Conservation (phyloP, 768 basidiomycete genomes). For the Tulasnella sp. region DNA sequence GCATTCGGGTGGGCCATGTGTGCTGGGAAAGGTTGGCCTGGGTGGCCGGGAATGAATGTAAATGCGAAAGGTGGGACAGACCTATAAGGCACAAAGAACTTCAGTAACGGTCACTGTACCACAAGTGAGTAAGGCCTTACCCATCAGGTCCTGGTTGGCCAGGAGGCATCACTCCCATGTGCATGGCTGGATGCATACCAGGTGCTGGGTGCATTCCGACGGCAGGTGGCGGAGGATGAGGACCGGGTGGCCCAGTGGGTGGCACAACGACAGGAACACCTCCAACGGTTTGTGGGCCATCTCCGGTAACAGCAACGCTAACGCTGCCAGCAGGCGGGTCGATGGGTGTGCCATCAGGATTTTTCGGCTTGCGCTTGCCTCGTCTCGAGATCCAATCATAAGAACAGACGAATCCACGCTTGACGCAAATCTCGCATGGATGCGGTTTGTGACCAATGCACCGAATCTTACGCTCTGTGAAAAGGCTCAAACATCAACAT, state of each 20-base stretch:
- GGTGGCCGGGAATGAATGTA: slow-evolving; percentile 30
- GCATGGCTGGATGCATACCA: slow-evolving; percentile 27
- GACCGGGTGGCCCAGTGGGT: slow-evolving; percentile 14
- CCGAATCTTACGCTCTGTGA: slow-evolving; percentile 31
- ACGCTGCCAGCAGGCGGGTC: slow-evolving; percentile 29
- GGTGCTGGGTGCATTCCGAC: slow-evolving; percentile 30
- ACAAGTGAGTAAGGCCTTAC: neutral
- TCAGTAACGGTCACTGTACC: too few species aligned
- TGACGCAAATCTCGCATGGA: slow-evolving; percentile 34
- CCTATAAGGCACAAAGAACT: neutral
- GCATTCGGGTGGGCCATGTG: slow-evolving; percentile 11
- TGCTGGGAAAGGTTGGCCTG: slow-evolving; percentile 22
- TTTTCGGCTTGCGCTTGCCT: slow-evolving; percentile 33
- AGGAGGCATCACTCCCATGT: slow-evolving; percentile 20
- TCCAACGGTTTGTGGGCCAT: slow-evolving; percentile 25
- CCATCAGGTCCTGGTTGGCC: slow-evolving; percentile 30
- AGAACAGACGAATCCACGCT: slow-evolving; percentile 30
- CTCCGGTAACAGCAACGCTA: neutral
- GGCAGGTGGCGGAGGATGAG: slow-evolving; percentile 10
- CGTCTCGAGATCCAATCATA: slow-evolving; percentile 34
- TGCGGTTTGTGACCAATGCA: slow-evolving; percentile 35
- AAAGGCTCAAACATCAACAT: neutral
- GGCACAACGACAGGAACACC: slow-evolving; percentile 29
- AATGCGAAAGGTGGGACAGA: slow-evolving; percentile 21
- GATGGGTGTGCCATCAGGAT: slow-evolving; percentile 26